Conservation (phyloP, 192 early-diverging fungal genomes). For the Funneliformis mosseae region DNA sequence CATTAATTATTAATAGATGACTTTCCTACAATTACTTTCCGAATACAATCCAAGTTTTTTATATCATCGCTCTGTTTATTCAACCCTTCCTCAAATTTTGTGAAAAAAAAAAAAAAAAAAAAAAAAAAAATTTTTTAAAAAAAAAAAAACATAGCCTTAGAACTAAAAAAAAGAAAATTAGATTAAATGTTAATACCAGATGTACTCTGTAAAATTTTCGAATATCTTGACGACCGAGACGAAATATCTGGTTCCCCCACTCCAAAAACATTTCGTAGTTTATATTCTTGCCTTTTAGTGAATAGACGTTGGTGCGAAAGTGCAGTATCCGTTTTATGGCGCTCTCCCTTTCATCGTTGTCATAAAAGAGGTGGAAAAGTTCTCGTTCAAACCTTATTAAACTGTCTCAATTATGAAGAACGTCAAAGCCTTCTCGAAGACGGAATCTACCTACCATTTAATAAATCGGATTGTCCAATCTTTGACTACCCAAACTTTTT, state of each 20-base stretch:
- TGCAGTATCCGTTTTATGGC: constrained; percentile 7
- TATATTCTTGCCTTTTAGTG: constrained; percentile 14
- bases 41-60: background rate
- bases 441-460: background rate
- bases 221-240: constrained; percentile 13
- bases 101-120: background rate
- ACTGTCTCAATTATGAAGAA: background rate
- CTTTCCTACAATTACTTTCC: background rate
- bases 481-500: constrained; percentile 15
- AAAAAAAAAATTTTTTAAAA: background rate
- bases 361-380: background rate
- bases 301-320: constrained; percentile 20
- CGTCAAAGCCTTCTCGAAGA: background rate
- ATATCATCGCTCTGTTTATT: background rate
- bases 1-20: background rate
- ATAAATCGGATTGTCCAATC: background rate
- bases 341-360: constrained; percentile 6
- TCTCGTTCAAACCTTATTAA: constrained; percentile 4
- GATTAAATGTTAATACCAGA: constrained; percentile 16
- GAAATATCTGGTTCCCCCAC: background rate
- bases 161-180: background rate
- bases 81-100: background rate
- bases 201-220: background rate
- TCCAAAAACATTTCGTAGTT: background rate
- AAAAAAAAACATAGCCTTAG: background rate